Evolutionary conservation across 805 yeast species (phyloP).

Genomic region (Lipomyces starkeyi): DNA sequence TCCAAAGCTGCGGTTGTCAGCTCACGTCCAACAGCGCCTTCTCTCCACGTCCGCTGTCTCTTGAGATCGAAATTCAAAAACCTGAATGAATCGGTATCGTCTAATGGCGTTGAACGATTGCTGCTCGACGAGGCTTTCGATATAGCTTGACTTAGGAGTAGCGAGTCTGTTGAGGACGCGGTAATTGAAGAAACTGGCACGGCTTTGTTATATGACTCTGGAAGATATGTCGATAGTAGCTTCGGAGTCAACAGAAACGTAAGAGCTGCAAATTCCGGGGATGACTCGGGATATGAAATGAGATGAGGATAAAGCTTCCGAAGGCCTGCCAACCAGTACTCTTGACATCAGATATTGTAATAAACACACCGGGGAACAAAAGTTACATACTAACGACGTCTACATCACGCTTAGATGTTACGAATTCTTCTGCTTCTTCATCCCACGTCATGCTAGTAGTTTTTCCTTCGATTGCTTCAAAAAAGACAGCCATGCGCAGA

Average conservation of each 20-base stretch:
- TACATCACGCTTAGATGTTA: constrained; percentile 19
- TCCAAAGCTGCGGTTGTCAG: constrained; percentile 62
- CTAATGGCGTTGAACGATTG: neutral
- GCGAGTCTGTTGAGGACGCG: constrained; percentile 54
- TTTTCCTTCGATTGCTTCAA: constrained; percentile 47
- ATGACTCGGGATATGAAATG: constrained; percentile 51
- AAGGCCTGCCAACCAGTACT: constrained; percentile 32
- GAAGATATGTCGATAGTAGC: constrained; percentile 44
- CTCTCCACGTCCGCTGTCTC: constrained; percentile 47
- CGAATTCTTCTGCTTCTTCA: constrained; percentile 45
- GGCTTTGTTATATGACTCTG: constrained; percentile 28
- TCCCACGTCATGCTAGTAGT: constrained; percentile 51
- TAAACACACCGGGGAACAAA: too few relatives aligned
- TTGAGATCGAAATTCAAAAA: constrained; percentile 54
- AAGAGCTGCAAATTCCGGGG: constrained; percentile 43
- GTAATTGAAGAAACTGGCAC: constrained; percentile 51
- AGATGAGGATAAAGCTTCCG: constrained; percentile 49
- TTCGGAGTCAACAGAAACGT: constrained; percentile 41
- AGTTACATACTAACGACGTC: neutral
- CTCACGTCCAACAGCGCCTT: constrained; percentile 49
- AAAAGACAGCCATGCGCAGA: constrained; percentile 31
- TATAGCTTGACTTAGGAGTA: constrained; percentile 30
- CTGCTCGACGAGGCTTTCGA: constrained; percentile 2
- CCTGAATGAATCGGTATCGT: constrained; percentile 47
- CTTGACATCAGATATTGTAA: neutral